These are phyloP conservation scores for Dittrichia graveolens DNA, from an alignment of 129 eudicot genomes.

Conservation along the genomic window DNA sequence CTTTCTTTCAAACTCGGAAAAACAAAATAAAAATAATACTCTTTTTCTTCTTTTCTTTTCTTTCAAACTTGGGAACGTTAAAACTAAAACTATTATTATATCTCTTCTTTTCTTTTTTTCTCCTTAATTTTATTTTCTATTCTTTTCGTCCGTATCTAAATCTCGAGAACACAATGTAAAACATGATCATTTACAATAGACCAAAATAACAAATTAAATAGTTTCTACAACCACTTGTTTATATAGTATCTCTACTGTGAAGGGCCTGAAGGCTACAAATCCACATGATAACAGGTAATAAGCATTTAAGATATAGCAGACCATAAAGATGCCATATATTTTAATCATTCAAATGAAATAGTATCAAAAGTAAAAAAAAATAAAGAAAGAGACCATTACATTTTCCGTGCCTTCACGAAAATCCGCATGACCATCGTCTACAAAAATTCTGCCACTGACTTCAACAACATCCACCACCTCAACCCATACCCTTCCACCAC, in stretches of 20 bases:
- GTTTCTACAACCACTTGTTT: background rate
- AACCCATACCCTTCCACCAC: constrained; percentile 87
- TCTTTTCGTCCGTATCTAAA: too few relatives aligned
- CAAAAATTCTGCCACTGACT: constrained; percentile 52
- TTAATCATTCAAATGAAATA: constrained; percentile 4
- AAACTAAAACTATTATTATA: too few relatives aligned
- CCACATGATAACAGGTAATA: constrained; percentile 4
- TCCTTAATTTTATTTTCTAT: too few relatives aligned
- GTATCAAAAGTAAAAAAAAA: constrained; percentile 20
- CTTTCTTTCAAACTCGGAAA: too few relatives aligned
- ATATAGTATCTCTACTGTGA: constrained; percentile 12
- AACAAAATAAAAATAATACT: too few relatives aligned
- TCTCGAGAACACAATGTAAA: too few relatives aligned
- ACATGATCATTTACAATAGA: constrained; percentile 1
- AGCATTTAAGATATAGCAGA: constrained; percentile 22
- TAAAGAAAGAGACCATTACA: constrained; percentile 51
- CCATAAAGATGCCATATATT: constrained; percentile 14
- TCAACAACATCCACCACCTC: constrained; percentile 45
- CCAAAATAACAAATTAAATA: constrained; percentile 11
- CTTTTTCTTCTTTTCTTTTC: too few relatives aligned
- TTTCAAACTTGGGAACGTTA: too few relatives aligned
- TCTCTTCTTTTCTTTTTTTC: too few relatives aligned
- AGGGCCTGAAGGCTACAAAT: constrained; percentile 8
- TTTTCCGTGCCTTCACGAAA: constrained; percentile 52
- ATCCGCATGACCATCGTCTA: constrained; percentile 89